phyloP scores from a whole-genome alignment of 495 filamentous ascomycete genomes.

The Aspergillus conjunctus region DNA sequence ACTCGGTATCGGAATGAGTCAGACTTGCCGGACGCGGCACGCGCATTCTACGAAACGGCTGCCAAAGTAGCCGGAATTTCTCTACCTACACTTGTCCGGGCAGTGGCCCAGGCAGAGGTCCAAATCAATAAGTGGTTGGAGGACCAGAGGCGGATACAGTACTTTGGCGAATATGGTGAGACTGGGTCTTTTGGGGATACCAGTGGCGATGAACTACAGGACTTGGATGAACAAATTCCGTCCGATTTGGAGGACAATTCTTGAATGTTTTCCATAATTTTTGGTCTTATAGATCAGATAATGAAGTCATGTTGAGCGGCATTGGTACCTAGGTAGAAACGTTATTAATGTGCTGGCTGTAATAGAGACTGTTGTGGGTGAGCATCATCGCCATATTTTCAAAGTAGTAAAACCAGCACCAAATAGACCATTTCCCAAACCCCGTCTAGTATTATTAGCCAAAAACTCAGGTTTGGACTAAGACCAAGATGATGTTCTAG shows the following conservation, averaged over 20 bases:
- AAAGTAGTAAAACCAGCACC: too few species aligned
- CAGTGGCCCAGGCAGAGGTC: slow-evolving; percentile 51
- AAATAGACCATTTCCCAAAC: too few species aligned
- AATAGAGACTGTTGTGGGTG: too few species aligned
- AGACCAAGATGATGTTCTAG: not conserved
- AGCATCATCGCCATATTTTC: too few species aligned
- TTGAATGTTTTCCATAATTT: too few species aligned
- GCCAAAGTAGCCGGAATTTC: slow-evolving; percentile 53
- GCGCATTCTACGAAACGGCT: slow-evolving; percentile 55
- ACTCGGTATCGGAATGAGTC: slow-evolving; percentile 57
- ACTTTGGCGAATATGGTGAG: slow-evolving; percentile 27
- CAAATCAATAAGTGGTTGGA: slow-evolving; percentile 47
- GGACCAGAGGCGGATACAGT: slow-evolving; percentile 35
- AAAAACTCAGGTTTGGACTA: too few species aligned
- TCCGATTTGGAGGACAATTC: not conserved
- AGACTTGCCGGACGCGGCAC: slow-evolving; percentile 58
- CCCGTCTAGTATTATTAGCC: too few species aligned
- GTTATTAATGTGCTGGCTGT: too few species aligned
- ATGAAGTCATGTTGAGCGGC: too few species aligned
- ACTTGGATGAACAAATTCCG: slow-evolving; percentile 29
- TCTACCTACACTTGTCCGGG: slow-evolving; percentile 48
- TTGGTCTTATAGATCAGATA: too few species aligned
- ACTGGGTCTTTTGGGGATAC: slow-evolving; percentile 23
- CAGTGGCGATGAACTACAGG: slow-evolving; percentile 31
- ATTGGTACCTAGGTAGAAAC: too few species aligned